Evolutionary conservation across 768 basidiomycete species (phyloP), one percentile per base, ranked within the genome.

Genomic region (Tulasnella sp.): DNA sequence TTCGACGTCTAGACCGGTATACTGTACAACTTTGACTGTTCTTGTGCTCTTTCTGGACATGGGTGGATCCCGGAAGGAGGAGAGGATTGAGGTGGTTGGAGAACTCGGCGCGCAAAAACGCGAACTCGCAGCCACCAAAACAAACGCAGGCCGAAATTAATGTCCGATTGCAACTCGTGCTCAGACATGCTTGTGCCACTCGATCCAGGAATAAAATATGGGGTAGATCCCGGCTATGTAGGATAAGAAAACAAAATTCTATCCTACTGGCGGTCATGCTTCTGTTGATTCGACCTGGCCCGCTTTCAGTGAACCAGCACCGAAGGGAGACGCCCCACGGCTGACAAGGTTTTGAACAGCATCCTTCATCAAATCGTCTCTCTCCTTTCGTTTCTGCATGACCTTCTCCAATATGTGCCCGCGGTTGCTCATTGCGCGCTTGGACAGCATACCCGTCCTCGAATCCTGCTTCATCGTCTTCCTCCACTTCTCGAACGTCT

Each of bases 391-490:
- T 80, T 86, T 85, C 82, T 84, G 84, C 67, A 89, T 86, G 51
- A 90, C 87, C 70, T 85, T 85, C 77, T 86, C 85, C 75, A 90
- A 78, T 74, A 90, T 89, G 80, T 89, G 87, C 67, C 87, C 85
- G 74, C 88, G 84, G 74, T 85, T 83, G n/a, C 85, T 82, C 42
- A 83, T 83, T 15, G 40, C 40, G 37, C 73, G 73, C 48, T 74
- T 74, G 40, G 40, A 35, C 40, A 46, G 16, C 75, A 70, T 35
- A 42, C 69, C 69, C 23, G 67, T 77, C 32, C 15, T 67, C 0
- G 40, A 11, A 48, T 77, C 69, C 57, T 40, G 51, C n/a, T 77
- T 32, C 55, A 40, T 57, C 51, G 79, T 80, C 80, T 84, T 83
- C 75, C 80, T 81, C 67, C 82, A 46, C 82, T 85, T 77, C 80